These are phyloP conservation scores for Heterobasidion irregulare DNA, from an alignment of 1,284 basidiomycete genomes.

Conservation along the genomic window DNA sequence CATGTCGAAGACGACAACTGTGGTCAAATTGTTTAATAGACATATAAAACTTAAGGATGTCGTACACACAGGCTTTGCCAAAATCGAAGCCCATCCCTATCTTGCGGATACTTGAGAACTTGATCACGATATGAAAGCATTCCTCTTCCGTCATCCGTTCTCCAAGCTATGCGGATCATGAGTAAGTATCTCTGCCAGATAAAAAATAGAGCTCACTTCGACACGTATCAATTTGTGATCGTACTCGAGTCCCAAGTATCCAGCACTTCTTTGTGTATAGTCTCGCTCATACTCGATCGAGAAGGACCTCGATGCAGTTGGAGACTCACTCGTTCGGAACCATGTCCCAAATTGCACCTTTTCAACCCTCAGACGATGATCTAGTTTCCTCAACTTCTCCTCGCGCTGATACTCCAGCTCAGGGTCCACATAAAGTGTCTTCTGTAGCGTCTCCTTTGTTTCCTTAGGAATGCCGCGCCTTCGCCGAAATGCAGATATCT, in stretches of 20 bases:
- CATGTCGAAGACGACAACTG: slow-evolving; percentile 52
- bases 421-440: slow-evolving; percentile 11
- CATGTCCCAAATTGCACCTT: slow-evolving; percentile 50
- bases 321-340: slow-evolving; percentile 23
- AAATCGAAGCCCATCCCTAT: slow-evolving; percentile 46
- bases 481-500: neutral
- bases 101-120: slow-evolving; percentile 44
- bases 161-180: slow-evolving; percentile 32
- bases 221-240: slow-evolving; percentile 52
- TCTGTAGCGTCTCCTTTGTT: slow-evolving; percentile 5
- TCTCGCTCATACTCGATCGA: slow-evolving; percentile 44
- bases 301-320: slow-evolving; percentile 32
- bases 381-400: slow-evolving; percentile 28
- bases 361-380: slow-evolving; percentile 37
- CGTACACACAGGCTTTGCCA: slow-evolving; percentile 23
- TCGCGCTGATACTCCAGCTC: slow-evolving; percentile 6
- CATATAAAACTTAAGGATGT: neutral
- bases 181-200: neutral
- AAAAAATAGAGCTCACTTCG: slow-evolving; percentile 25
- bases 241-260: slow-evolving; percentile 49
- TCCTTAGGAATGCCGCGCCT: neutral
- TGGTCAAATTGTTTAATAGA: slow-evolving; percentile 4
- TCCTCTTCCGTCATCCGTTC: slow-evolving; percentile 34
- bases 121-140: slow-evolving; percentile 36
- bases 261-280: slow-evolving; percentile 28